These are phyloP conservation scores for Aspergillus quadrilineatus DNA, from an alignment of 2,329 filamentous ascomycete species.

Conservation along the genomic window DNA sequence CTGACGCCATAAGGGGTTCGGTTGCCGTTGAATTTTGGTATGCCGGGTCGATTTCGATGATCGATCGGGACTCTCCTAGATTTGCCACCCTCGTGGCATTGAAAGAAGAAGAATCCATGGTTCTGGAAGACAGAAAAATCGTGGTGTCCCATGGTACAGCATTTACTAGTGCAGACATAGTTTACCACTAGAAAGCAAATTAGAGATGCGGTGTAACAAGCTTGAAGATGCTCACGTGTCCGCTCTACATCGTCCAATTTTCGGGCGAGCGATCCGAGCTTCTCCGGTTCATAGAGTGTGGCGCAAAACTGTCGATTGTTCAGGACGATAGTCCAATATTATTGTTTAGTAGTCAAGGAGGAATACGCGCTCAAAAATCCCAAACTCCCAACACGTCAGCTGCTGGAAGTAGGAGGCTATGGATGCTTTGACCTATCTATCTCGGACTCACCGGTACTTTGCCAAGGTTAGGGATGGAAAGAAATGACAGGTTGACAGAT, in stretches of 20 bases:
- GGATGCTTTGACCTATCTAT: too few species aligned
- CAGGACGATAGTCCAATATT: too few species aligned
- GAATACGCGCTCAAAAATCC: not conserved
- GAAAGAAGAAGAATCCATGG: not conserved
- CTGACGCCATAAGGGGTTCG: not conserved
- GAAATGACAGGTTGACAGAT: not conserved
- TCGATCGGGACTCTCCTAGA: not conserved
- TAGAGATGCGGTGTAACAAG: constrained; percentile 2
- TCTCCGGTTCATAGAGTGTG: not conserved
- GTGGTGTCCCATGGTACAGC: not conserved
- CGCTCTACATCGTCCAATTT: not conserved
- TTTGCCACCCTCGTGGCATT: not conserved
- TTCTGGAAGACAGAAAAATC: not conserved
- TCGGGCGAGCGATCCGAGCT: constrained; percentile 3
- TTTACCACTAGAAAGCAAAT: not conserved
- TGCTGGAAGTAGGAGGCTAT: not conserved
- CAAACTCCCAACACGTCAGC: not conserved
- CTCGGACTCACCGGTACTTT: too few species aligned
- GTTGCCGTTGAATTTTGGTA: too few species aligned
- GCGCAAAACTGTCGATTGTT: too few species aligned
- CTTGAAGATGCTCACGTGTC: constrained; percentile 8
- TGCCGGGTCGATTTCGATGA: not conserved
- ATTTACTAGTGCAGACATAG: constrained; percentile 1
- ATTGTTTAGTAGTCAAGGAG: not conserved
- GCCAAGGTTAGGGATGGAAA: not conserved